These are phyloP conservation scores for Dalechampia spathulata DNA, from an alignment of 441 rosid genomes.

Conservation along the genomic window DNA sequence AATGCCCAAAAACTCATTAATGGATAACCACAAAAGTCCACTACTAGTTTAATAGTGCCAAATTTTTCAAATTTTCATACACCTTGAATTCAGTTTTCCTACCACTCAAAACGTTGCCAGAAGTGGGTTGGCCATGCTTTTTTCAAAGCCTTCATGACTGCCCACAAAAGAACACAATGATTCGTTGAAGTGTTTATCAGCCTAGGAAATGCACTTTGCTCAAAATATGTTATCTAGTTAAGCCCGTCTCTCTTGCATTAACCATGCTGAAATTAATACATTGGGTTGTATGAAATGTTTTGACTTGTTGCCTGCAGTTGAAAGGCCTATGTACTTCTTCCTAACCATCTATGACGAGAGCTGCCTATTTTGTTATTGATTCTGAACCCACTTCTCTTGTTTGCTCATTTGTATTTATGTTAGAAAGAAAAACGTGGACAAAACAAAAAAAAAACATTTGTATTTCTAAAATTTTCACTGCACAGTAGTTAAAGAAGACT, in stretches of 20 bases:
- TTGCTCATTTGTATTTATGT: too few species aligned
- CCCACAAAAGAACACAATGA: background rate
- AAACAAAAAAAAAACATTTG: background rate
- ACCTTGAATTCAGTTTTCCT: constrained; percentile 3
- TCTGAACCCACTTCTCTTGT: too few species aligned
- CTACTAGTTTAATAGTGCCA: background rate
- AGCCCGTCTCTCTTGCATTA: background rate
- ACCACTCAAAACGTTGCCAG: background rate
- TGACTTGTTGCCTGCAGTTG: too few species aligned
- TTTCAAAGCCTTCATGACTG: constrained; percentile 6
- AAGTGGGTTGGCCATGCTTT: background rate
- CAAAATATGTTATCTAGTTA: background rate
- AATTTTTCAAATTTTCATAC: background rate
- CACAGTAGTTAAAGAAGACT: background rate
- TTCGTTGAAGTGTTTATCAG: background rate
- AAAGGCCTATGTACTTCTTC: too few species aligned
- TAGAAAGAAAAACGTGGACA: too few species aligned
- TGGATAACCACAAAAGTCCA: constrained; percentile 3
- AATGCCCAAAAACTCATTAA: background rate
- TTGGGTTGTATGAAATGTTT: background rate
- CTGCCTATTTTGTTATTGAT: too few species aligned
- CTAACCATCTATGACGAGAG: too few species aligned
- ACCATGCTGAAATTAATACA: background rate
- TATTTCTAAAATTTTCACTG: background rate
- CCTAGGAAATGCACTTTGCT: background rate